Evolutionary conservation across 2,329 filamentous ascomycete genomes (phyloP), one percentile per base, ranked within the genome.

Genomic region (Talaromyces sp.): DNA sequence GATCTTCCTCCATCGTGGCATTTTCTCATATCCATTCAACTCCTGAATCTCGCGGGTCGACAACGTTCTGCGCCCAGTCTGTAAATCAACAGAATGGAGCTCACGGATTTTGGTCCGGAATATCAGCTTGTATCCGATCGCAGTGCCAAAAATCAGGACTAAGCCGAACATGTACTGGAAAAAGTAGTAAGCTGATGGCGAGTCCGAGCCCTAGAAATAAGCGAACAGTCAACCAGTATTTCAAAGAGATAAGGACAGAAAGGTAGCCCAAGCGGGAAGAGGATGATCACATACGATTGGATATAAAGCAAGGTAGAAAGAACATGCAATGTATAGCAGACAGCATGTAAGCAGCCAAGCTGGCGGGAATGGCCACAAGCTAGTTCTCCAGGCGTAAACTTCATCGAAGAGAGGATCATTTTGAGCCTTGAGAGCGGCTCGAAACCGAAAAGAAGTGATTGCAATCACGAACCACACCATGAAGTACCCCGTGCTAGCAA

Each of bases 111-210:
- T 59, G 1, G 68, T 72, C 12, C 65, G 52, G 25, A 66, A 65
- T 37, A 71, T 66, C 2, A 72, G 7, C 60, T 72, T 72, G 65
- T 70, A 70, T 1, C 11, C 67, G n/a, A 70, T 39, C 0, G 67
- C 67, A 33, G 66, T 66, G n/a, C 42, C 54, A 18, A 67, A 52
- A 54, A 72, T 69, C 2, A 72, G 48, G 37, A 71, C 25, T 23
- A 71, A 40, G n/a, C 70, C 70, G 23, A 72, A 64, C 25, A 66
- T 71, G 52, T 70, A 70, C 42, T 70, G 65, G 65, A 72, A 72
- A 56, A 72, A 71, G 28, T n/a, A 68, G 39, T 67, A 58, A 25
- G 58, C 58, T 1, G 58, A 52, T 21, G 58, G 58, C 16, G 44
- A 52, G 31, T 60, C 16, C 11, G 44, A 60, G 1, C 58, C 44